Evolutionary conservation across 345 rosid species (phyloP), one percentile per base, ranked within the genome.

Genomic region (Euphorbia pulcherrima): DNA sequence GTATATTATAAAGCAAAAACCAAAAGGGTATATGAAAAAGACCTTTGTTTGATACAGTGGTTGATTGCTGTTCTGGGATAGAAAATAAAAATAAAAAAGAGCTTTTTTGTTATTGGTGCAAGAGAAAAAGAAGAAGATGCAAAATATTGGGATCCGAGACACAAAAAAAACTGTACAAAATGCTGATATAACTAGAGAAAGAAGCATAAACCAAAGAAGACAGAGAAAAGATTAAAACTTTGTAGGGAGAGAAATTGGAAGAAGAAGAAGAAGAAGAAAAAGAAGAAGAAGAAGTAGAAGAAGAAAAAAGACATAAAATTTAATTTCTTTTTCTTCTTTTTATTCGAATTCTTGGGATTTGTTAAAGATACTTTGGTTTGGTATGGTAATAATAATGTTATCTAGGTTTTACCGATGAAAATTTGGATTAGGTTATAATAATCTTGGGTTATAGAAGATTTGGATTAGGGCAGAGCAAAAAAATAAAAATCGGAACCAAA

Each of bases 121-220:
- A 51, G 65, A 60, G 16, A 46, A 64, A 59, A n/a, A n/a, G 47
- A n/a, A 35, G 58, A 40, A 41, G 55, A 62, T 39, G 37, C 52
- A 59, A 40, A 54, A 57, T 74, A 61, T 84, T 76, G 88, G 88
- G 88, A 84, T 84, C 84, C 61, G 86, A 72, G 72, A 74, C 74
- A 64, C 75, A 60, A 44, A 68, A 64, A 72, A 82, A 80, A 78
- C 83, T 84, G 87, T 47, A 77, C 77, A 54, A n/a, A n/a, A n/a
- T n/a, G n/a, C n/a, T n/a, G n/a, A n/a, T n/a, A n/a, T n/a, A n/a
- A n/a, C n/a, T n/a, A n/a, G n/a, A n/a, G n/a, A n/a, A n/a, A n/a
- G n/a, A n/a, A n/a, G n/a, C n/a, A n/a, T n/a, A n/a, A n/a, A 56
- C 3, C 37, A 67, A 67, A 23, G 26, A 70, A 47, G 41, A 55